Base-by-base conservation (phyloP, 108 stramenopile species). In the Phaeodactylum tricornutum region DNA sequence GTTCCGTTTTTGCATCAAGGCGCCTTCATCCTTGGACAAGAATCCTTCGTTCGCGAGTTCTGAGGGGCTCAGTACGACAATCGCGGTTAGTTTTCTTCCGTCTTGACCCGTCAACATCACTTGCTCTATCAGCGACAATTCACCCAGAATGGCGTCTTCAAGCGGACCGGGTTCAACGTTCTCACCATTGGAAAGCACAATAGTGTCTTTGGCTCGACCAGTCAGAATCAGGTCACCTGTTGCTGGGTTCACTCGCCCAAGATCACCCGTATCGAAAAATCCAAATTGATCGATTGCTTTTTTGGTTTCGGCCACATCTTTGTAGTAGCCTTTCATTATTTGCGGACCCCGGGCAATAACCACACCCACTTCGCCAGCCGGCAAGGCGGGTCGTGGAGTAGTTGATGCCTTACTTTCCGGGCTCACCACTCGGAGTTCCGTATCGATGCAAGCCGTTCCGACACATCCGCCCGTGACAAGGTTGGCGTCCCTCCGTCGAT, bases 91-190 rank as follows among this genome's bases (percentile, higher is more conserved):
- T 20, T 52, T 70, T 15, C 87, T 64, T 25, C 90, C 89, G 50
- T 96, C 95, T 47, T 94, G 84, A 27, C 95, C 95, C 11, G 71
- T 72, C 39, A 94, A 58, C 93, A 93, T 92, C 23, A 96, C 80
- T 62, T 96, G 95, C 43, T 94, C 93, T n/a, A 96, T 57, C 53
- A 89, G 50, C 12, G 22, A 20, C 2, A 71, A 66, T 23, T 60
- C 73, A 8, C 84, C 75, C 15, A 89, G 39, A 43, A 89, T 69
- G 34, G 83, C 76, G 66, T 93, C 87, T 59, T 93, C 92, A 21
- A 93, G 62, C 3, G 85, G 71, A 2, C 47, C 41, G 2, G 81
- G 79, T 51, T 79, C 79, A 34, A 95, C 77, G 52, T 95, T 95
- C 53, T 95, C 93, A 14, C 93, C 93, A 64, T 92, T 92, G 30